Conservation (phyloP, 2,329 filamentous ascomycete genomes). For the Daldinia sp. region DNA sequence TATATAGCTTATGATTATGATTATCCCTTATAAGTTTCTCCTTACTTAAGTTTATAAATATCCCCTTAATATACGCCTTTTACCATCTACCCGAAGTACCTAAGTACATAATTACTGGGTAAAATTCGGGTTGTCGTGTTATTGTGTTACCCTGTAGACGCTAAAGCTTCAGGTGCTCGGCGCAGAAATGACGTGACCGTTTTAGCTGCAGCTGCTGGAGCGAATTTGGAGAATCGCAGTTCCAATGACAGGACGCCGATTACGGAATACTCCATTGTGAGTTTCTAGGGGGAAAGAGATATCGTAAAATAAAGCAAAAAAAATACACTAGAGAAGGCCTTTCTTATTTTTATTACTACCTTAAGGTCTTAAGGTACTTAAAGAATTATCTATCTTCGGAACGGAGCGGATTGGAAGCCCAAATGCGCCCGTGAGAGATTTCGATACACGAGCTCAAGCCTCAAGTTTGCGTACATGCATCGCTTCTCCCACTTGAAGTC, state of each 20-base stretch:
- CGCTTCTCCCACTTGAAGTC: slow-evolving; percentile 23
- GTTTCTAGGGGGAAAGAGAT: not conserved
- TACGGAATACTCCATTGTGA: slow-evolving; percentile 23
- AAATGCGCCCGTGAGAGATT: not conserved
- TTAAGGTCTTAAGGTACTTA: not conserved
- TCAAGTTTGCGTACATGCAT: slow-evolving; percentile 36
- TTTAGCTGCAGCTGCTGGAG: not conserved
- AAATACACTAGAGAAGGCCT: not conserved
- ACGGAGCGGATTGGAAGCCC: slow-evolving; percentile 1
- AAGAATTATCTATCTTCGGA: not conserved
- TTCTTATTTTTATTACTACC: not conserved
- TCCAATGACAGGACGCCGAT: slow-evolving; percentile 29
- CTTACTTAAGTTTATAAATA: too few species aligned
- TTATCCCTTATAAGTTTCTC: too few species aligned
- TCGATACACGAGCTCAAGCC: not conserved
- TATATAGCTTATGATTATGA: too few species aligned
- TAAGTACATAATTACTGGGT: too few species aligned
- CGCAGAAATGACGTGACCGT: slow-evolving; percentile 35
- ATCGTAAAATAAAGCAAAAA: slow-evolving; percentile 3
- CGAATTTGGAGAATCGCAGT: not conserved
- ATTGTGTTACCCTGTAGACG: slow-evolving; percentile 21
- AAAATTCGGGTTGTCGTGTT: slow-evolving; percentile 13
- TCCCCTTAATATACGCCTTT: too few species aligned
- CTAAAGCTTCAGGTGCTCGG: slow-evolving; percentile 27
- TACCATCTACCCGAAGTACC: too few species aligned